Conservation (phyloP, 257 asterid species). For the Voacanga thouarsii region DNA sequence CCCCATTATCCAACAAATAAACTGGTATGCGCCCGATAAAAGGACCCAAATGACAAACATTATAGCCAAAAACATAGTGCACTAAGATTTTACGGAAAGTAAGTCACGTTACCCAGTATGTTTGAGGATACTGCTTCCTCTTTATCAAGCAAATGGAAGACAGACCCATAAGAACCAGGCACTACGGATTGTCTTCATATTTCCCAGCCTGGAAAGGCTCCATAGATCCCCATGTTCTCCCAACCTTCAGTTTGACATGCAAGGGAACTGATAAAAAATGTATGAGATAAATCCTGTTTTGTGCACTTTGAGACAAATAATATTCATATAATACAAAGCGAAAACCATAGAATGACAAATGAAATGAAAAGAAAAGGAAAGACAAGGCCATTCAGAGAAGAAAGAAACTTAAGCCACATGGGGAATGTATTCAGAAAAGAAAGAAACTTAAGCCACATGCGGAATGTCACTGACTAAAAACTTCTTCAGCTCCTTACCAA, state of each 20-base stretch:
- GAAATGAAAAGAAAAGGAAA: not conserved
- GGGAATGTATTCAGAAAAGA: not conserved
- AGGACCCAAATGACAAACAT: not conserved
- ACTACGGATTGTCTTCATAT: not conserved
- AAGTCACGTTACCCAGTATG: not conserved
- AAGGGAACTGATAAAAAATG: slow-evolving; percentile 64
- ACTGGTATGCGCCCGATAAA: not conserved
- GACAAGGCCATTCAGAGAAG: not conserved
- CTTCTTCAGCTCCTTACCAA: slow-evolving; percentile 46
- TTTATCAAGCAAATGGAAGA: slow-evolving; percentile 9
- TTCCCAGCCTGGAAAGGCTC: slow-evolving; percentile 57
- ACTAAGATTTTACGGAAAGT: not conserved
- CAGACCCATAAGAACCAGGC: not conserved
- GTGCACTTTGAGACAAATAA: not conserved
- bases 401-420: not conserved
- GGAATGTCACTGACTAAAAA: not conserved
- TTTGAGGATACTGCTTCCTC: not conserved
- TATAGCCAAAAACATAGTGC: not conserved
- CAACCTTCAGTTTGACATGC: slow-evolving; percentile 81
- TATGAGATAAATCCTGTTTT: not conserved
- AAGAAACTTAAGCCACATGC: not conserved
- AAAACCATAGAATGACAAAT: not conserved
- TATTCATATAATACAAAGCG: not conserved
- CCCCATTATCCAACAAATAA: not conserved
- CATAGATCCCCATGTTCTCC: slow-evolving; percentile 93